Evolutionary conservation across 2,329 filamentous ascomycete species (phyloP).

Genomic region (Biscogniauxia sp.): DNA sequence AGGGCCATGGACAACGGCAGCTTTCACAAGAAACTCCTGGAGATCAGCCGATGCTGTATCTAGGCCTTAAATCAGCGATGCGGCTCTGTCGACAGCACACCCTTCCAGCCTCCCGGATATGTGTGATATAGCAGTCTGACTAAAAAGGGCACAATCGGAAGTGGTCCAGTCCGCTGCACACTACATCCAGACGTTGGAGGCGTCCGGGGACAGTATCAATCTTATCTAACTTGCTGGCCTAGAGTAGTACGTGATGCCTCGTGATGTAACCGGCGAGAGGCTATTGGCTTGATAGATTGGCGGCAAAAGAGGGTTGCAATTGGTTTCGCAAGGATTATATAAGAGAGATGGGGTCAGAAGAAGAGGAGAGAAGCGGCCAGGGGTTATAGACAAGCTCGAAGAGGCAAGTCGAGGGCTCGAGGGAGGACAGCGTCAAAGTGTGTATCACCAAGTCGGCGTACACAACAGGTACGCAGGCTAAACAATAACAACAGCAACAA

Average conservation of each 20-base stretch:
- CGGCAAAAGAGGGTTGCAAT: conserved; percentile 17
- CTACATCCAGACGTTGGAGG: conserved; percentile 14
- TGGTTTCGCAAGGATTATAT: conserved; percentile 16
- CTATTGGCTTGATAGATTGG: conserved; percentile 18
- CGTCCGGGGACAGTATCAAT: conserved; percentile 16
- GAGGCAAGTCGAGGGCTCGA: conserved; percentile 12
- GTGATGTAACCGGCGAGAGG: conserved; percentile 19
- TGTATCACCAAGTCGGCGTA: background rate
- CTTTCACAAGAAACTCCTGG: conserved; percentile 20
- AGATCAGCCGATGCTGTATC: conserved; percentile 17
- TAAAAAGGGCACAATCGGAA: conserved; percentile 12
- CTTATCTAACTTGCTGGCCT: conserved; percentile 21
- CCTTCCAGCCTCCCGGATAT: conserved; percentile 14
- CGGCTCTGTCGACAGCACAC: conserved; percentile 25
- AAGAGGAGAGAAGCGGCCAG: conserved; percentile 11
- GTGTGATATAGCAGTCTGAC: conserved; percentile 14
- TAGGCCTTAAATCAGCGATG: conserved; percentile 29
- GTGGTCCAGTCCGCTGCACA: conserved; percentile 18
- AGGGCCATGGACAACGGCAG: conserved; percentile 16
- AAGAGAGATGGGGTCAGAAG: conserved; percentile 12
- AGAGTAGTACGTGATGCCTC: conserved; percentile 18
- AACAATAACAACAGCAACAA: background rate
- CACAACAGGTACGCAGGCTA: background rate
- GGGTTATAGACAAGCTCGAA: conserved; percentile 18
- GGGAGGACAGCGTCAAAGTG: background rate